phyloP scores from a whole-genome alignment of 2,329 filamentous ascomycete genomes.

The Juglanconis oblonga region DNA sequence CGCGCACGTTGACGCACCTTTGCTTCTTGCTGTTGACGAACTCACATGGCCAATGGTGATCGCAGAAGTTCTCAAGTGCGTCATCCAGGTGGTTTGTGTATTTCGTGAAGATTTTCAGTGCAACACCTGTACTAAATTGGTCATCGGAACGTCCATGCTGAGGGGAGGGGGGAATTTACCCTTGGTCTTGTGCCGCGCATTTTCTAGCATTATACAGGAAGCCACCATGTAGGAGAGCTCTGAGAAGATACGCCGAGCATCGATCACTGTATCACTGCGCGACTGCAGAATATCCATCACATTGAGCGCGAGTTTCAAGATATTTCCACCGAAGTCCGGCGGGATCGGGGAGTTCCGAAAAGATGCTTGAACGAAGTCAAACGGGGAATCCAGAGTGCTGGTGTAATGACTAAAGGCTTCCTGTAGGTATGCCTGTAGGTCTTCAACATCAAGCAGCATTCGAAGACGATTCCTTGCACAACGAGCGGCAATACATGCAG shows the following conservation, averaged over 20 bases:
- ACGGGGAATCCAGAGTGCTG: slow-evolving; percentile 39
- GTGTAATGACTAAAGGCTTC: slow-evolving; percentile 50
- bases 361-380: slow-evolving; percentile 48
- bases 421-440: slow-evolving; percentile 45
- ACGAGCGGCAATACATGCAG: slow-evolving; percentile 33
- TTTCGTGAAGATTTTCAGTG: slow-evolving; percentile 33
- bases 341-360: slow-evolving; percentile 44
- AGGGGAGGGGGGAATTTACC: slow-evolving; percentile 15
- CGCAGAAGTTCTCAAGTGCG: slow-evolving; percentile 41
- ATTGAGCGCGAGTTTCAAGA: slow-evolving; percentile 40
- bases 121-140: neutral
- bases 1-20: slow-evolving; percentile 36
- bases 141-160: too few species aligned
- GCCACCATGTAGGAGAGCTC: slow-evolving; percentile 45
- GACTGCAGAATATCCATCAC: slow-evolving; percentile 6
- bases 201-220: slow-evolving; percentile 49
- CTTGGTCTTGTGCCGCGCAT: slow-evolving; percentile 32
- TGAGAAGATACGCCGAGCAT: slow-evolving; percentile 35
- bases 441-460: slow-evolving; percentile 44
- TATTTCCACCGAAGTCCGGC: slow-evolving; percentile 46
- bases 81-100: slow-evolving; percentile 40
- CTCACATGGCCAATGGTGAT: slow-evolving; percentile 44
- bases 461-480: slow-evolving; percentile 34
- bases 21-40: slow-evolving; percentile 25
- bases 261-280: slow-evolving; percentile 20